A percentile compares a stretch with the other conserved stretches of the same genome.
phyloP scores from a whole-genome alignment of 2,329 filamentous ascomycete genomes.

The Fusarium chlamydosporum region DNA sequence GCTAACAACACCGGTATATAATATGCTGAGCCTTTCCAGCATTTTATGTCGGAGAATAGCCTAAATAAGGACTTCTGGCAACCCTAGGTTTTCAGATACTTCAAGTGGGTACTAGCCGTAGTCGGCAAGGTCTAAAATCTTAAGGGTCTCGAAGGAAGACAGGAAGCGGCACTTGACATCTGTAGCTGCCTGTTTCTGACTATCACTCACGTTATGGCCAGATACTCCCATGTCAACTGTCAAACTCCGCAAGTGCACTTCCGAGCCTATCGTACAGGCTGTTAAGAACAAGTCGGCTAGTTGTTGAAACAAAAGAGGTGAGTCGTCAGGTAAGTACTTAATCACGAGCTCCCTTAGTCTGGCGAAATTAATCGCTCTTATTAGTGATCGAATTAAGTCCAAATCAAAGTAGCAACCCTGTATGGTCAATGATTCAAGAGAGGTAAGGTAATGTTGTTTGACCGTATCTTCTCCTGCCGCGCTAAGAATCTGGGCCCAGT shows the following conservation, averaged over 20 bases:
- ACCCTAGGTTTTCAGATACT: constrained; percentile 5
- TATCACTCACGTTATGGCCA: accelerated
- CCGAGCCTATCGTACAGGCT: too few species aligned
- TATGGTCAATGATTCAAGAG: background rate
- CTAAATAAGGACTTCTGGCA: constrained; percentile 15
- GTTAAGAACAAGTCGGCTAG: background rate
- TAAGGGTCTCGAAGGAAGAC: background rate
- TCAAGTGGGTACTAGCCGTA: background rate
- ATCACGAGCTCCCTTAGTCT: background rate
- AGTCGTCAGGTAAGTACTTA: background rate
- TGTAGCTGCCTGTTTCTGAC: background rate
- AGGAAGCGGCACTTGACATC: background rate
- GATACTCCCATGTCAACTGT: background rate
- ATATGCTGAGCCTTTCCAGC: constrained; percentile 26
- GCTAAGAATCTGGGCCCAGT: background rate
- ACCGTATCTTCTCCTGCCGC: too few species aligned
- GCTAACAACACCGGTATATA: background rate
- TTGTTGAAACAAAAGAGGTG: background rate
- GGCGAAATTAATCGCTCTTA: background rate
- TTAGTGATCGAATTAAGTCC: background rate
- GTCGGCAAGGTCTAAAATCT: background rate
- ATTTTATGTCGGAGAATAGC: constrained; percentile 31
- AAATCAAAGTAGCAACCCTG: background rate
- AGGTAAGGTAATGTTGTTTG: background rate
- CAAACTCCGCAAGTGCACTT: background rate